Evolutionary conservation across 2,329 filamentous ascomycete species (phyloP).

Genomic region (Penicillium sp.): DNA sequence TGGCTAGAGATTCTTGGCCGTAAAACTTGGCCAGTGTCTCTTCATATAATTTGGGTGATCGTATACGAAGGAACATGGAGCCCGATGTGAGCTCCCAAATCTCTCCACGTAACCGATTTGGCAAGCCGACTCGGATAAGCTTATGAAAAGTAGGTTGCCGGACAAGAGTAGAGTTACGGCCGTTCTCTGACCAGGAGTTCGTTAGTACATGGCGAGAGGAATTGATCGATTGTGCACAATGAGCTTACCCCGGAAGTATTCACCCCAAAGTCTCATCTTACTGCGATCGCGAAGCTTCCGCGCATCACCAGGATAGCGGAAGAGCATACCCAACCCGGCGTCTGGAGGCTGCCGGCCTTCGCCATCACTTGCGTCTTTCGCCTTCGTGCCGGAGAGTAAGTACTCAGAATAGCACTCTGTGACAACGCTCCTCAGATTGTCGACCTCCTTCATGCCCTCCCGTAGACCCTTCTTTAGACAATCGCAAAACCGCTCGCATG

Average conservation of each 20-base stretch:
- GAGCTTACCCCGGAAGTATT: constrained; percentile 71
- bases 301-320: constrained; percentile 91
- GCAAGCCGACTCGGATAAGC: constrained; percentile 89
- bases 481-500: constrained; percentile 95
- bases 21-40: constrained; percentile 83
- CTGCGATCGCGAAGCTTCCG: constrained; percentile 91
- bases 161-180: constrained; percentile 86
- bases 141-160: constrained; percentile 98
- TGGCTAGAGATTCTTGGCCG: constrained; percentile 87
- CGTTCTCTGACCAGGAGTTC: constrained; percentile 66
- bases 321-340: constrained; percentile 87
- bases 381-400: constrained; percentile 55
- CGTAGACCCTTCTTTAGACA: constrained; percentile 87
- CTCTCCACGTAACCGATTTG: constrained; percentile 89
- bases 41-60: constrained; percentile 78
- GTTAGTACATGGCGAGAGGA: constrained; percentile 5
- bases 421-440: constrained; percentile 77
- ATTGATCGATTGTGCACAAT: neutral
- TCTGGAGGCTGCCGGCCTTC: constrained; percentile 68
- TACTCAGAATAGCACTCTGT: constrained; percentile 91
- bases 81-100: constrained; percentile 95
- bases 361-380: constrained; percentile 56
- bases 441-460: constrained; percentile 83
- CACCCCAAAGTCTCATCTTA: constrained; percentile 97
- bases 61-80: constrained; percentile 82